Evolutionary conservation across 495 filamentous ascomycete genomes (phyloP).

Genomic region (Penicillium cataractarum): DNA sequence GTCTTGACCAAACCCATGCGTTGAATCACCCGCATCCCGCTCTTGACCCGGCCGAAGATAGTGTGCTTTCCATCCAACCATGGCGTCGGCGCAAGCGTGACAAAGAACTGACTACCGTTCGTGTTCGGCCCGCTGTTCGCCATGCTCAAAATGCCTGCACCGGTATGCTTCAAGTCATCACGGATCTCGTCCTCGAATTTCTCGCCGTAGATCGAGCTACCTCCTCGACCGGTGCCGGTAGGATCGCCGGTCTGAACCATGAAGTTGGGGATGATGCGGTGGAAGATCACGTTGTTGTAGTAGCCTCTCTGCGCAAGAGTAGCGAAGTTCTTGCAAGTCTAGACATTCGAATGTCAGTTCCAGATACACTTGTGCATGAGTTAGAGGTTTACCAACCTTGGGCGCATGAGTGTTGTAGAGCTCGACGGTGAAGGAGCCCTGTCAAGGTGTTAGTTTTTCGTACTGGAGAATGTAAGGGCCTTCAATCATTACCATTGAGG

Average conservation of each 20-base stretch:
- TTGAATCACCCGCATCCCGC: conserved; percentile 79
- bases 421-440: conserved; percentile 85
- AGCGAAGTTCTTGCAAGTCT: conserved; percentile 87
- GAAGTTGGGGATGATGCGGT: conserved; percentile 94
- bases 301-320: conserved; percentile 79
- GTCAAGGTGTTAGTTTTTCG: conserved; percentile 21
- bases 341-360: conserved; percentile 30
- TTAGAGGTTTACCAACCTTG: conserved; percentile 47
- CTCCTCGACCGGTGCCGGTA: conserved; percentile 92
- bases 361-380: neutral
- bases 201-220: conserved; percentile 87
- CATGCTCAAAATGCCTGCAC: conserved; percentile 93
- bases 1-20: conserved; percentile 92
- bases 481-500: conserved; percentile 66
- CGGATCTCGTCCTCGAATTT: conserved; percentile 95
- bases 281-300: conserved; percentile 84
- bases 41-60: conserved; percentile 92
- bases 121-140: conserved; percentile 94
- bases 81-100: conserved; percentile 92
- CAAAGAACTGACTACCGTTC: conserved; percentile 86
- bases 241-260: conserved; percentile 98
- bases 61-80: conserved; percentile 99
- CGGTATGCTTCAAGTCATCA: conserved; percentile 81
- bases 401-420: conserved; percentile 85
- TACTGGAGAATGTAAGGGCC: neutral